Percentiles rank a stretch among this genome's conserved stretches.
Conservation (phyloP, 2,329 filamentous ascomycete genomes). For the Lachnellula cervina region DNA sequence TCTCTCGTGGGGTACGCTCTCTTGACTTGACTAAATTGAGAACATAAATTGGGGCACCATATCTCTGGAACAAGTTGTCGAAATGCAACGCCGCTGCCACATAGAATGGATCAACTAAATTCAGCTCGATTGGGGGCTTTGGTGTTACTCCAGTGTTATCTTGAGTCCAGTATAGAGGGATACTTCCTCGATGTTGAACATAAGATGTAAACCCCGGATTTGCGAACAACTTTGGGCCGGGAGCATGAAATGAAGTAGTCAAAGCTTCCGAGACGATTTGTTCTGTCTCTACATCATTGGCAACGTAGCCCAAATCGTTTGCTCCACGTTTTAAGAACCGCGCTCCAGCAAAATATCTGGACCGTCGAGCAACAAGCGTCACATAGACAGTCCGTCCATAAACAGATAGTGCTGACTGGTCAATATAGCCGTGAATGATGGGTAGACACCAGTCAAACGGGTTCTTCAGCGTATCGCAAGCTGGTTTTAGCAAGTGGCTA, state of each 20-base stretch:
- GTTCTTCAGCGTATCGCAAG: conserved; percentile 63
- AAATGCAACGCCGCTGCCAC: conserved; percentile 90
- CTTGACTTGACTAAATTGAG: conserved; percentile 87
- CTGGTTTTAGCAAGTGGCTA: conserved; percentile 77
- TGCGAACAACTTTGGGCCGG: conserved; percentile 77
- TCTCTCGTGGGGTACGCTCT: conserved; percentile 85
- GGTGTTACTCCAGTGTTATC: conserved; percentile 92
- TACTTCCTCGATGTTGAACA: conserved; percentile 93
- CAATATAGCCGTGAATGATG: conserved; percentile 92
- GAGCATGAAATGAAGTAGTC: conserved; percentile 92
- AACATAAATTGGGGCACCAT: conserved; percentile 87
- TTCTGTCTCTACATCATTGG: conserved; percentile 97
- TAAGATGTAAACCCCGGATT: conserved; percentile 94
- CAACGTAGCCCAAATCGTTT: conserved; percentile 66
- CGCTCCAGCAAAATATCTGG: conserved; percentile 48
- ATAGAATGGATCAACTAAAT: conserved; percentile 94
- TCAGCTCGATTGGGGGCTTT: conserved; percentile 93
- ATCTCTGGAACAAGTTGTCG: conserved; percentile 87
- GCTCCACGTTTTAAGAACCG: neutral
- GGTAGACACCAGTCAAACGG: conserved; percentile 95
- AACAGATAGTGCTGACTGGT: conserved; percentile 80
- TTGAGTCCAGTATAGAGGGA: conserved; percentile 95
- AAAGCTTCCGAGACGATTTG: conserved; percentile 94
- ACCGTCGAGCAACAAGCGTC: conserved; percentile 87
- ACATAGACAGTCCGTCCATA: conserved; percentile 89